A percentile compares a stretch with the other conserved stretches of the same genome.
Evolutionary conservation across 352 stramenopile species (phyloP).

Genomic region (Globisporangium mamillatum): DNA sequence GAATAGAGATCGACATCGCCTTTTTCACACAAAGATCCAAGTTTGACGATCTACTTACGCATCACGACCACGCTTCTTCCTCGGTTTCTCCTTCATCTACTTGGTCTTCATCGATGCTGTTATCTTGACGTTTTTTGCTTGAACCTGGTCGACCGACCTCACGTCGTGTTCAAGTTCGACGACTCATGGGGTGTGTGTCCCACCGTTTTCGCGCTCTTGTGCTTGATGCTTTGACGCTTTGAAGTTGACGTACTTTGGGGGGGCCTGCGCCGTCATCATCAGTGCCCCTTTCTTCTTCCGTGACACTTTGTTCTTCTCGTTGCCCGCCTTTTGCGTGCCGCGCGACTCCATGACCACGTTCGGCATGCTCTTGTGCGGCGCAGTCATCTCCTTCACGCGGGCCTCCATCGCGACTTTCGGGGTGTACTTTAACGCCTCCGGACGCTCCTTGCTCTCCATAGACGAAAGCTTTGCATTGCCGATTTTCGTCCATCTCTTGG

Average conservation of each 20-base stretch:
- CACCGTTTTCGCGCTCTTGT: background rate
- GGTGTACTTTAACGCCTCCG: background rate
- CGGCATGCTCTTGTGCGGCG: background rate
- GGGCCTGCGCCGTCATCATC: background rate
- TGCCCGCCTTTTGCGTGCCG: background rate
- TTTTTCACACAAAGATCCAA: background rate
- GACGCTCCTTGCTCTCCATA: background rate
- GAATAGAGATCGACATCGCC: background rate
- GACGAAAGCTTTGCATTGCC: background rate
- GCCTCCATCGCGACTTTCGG: slow-evolving; percentile 2
- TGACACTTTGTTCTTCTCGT: background rate
- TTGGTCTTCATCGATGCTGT: background rate
- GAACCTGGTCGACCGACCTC: background rate
- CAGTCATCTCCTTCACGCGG: slow-evolving; percentile 4
- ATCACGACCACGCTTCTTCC: background rate
- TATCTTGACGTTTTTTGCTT: background rate
- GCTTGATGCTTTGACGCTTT: background rate
- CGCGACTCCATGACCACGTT: slow-evolving; percentile 10
- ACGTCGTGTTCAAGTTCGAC: background rate
- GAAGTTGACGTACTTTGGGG: background rate
- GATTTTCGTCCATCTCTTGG: background rate
- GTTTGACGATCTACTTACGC: background rate
- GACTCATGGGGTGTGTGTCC: background rate
- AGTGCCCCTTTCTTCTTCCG: background rate
- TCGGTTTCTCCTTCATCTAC: background rate